phyloP scores from a whole-genome alignment of 805 yeast genomes.

The Barnettozyma californica region DNA sequence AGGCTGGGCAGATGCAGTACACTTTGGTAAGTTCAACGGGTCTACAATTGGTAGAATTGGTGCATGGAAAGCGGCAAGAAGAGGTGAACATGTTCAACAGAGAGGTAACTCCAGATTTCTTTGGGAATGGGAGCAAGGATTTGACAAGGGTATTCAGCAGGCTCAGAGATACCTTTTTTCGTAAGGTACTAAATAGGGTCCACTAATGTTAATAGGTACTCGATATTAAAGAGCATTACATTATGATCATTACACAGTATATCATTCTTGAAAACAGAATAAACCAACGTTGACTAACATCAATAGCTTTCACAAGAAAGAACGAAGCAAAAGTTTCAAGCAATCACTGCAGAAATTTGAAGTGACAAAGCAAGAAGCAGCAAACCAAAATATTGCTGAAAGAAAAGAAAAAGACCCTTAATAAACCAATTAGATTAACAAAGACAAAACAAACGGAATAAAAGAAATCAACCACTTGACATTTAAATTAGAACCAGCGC shows the following conservation, averaged over 20 bases:
- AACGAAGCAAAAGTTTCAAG: not conserved
- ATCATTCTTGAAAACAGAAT: not conserved
- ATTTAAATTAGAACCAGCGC: not conserved
- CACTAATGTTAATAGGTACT: no score
- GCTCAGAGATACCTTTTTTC: not conserved
- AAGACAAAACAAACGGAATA: not conserved
- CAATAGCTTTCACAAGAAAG: not conserved
- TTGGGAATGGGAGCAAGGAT: conserved; percentile 94
- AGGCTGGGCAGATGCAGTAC: conserved; percentile 70
- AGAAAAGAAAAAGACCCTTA: not conserved
- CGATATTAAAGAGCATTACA: no score
- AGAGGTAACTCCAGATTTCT: conserved; percentile 52
- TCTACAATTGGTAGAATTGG: conserved; percentile 68
- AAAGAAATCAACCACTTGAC: not conserved
- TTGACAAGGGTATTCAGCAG: conserved; percentile 48
- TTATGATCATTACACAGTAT: not conserved
- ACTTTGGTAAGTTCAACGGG: conserved; percentile 63
- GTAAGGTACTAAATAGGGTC: no score
- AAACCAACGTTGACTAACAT: no score
- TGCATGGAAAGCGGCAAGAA: conserved; percentile 64
- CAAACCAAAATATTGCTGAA: not conserved
- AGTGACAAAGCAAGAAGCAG: not conserved
- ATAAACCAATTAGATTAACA: not conserved
- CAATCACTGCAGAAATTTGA: not conserved
- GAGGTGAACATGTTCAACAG: conserved; percentile 49